A percentile compares a stretch with the other conserved stretches of the same genome.
Evolutionary conservation across 768 basidiomycete species (phyloP).

Genomic region (Pseudohyphozyma bogoriensis): DNA sequence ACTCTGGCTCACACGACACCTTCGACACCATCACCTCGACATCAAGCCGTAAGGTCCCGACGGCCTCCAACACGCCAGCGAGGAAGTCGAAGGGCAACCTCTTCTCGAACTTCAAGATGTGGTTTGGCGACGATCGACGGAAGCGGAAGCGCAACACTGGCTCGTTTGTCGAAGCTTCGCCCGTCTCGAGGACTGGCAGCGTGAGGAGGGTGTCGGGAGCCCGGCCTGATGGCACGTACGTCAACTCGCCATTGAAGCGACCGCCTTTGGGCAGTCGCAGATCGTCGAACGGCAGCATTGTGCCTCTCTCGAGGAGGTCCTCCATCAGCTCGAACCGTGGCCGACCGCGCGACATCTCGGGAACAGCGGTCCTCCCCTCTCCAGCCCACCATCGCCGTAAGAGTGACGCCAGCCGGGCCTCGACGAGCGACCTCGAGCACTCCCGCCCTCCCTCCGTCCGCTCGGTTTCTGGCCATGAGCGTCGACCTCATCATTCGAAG

Average conservation of each 20-base stretch:
- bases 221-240: slow-evolving; percentile 42
- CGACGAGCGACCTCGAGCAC: slow-evolving; percentile 46
- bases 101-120: slow-evolving; percentile 70
- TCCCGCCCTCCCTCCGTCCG: slow-evolving; percentile 26
- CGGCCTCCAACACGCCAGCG: slow-evolving; percentile 29
- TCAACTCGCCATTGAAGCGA: slow-evolving; percentile 31
- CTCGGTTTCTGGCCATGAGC: slow-evolving; percentile 4
- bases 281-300: slow-evolving; percentile 26
- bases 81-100: slow-evolving; percentile 58
- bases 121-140: slow-evolving; percentile 77
- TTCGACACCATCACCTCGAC: slow-evolving; percentile 56
- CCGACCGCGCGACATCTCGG: slow-evolving; percentile 14
- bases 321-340: slow-evolving; percentile 21
- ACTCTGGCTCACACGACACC: slow-evolving; percentile 5
- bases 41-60: background rate
- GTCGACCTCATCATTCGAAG: background rate
- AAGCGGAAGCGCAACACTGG: slow-evolving; percentile 46
- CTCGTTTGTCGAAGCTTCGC: background rate
- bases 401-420: slow-evolving; percentile 54
- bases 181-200: slow-evolving; percentile 4
- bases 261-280: slow-evolving; percentile 22
- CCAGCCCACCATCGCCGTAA: slow-evolving; percentile 40
- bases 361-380: background rate
- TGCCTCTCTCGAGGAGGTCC: slow-evolving; percentile 13
- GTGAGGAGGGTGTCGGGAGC: too few species aligned